These are phyloP conservation scores for Eragrostis tef DNA, from an alignment of 202 grass and related monocot species.

Conservation along the genomic window DNA sequence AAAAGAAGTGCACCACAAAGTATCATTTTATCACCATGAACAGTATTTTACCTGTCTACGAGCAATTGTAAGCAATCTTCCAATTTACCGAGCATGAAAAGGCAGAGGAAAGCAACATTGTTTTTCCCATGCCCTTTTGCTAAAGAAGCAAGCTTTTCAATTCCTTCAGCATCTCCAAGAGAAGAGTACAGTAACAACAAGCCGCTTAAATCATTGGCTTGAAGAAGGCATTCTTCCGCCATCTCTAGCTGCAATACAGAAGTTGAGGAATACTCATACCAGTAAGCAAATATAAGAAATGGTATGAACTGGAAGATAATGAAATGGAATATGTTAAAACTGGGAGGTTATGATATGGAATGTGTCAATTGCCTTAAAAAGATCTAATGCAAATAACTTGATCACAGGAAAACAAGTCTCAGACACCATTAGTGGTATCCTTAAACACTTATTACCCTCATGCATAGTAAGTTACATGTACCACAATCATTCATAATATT, in stretches of 20 bases:
- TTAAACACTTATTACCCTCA: not conserved
- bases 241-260: conserved; percentile 71
- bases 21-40: conserved; percentile 23
- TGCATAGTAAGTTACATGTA: conserved; percentile 18
- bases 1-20: conserved; percentile 2
- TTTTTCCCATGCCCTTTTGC: conserved; percentile 93
- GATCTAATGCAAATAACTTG: conserved; percentile 6
- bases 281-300: conserved; percentile 29
- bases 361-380: not conserved
- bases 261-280: conserved; percentile 42
- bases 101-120: conserved; percentile 91
- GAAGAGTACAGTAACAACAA: conserved; percentile 90
- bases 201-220: conserved; percentile 92
- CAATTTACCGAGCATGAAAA: conserved; percentile 94
- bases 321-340: conserved; percentile 5
- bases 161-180: conserved; percentile 88
- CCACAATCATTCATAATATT: conserved; percentile 12
- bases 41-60: conserved; percentile 69
- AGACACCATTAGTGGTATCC: not conserved
- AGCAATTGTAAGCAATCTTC: conserved; percentile 94
- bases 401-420: not conserved
- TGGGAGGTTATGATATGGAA: not conserved
- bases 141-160: conserved; percentile 73
- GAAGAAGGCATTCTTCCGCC: conserved; percentile 84
- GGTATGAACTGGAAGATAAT: not conserved